Evolutionary conservation across 139 green algal species (phyloP), one percentile per base, ranked within the genome.

Genomic region (Tetratostichococcus sp.): DNA sequence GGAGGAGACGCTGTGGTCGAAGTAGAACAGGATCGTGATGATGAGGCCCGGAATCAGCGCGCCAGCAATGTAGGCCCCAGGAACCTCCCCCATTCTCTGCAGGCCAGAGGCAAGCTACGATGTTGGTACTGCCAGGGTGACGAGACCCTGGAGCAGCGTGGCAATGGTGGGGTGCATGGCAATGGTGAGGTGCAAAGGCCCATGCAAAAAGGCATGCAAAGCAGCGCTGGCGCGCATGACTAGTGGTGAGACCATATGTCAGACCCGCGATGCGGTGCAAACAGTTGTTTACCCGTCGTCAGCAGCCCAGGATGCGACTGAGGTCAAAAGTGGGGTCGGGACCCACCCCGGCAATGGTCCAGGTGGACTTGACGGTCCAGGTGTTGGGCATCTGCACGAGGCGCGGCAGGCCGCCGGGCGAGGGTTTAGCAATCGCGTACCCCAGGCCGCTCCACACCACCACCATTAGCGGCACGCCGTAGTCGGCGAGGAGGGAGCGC

Each of bases 1-100:
- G 1, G 82, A 76, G 19, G 78, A 90, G 4, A 97, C 89, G 65
- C 81, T 93, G 84, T 97, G 92, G 83, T 95, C 92, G 78, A 97
- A 97, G 80, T 88, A 97, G 76, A 96, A 97, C 6, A 97, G 86
- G 2, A 94, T 75, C 0, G 91, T 82, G 66, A 97, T 95, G 69
- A 97, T 82, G 1, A 88, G 28, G 0, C 83, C 93, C 0, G 93
- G 93, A 17, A 97, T 79, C 23, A 93, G 62, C 2, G 93, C 89
- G 16, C 79, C 90, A 1, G 77, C 90, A 30, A 97, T 89, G 74
- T 89, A 88, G 6, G 11, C 14, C 0, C 79, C 79, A 1, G 84
- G 78, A 43, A 97, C 78, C 3, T 86, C 43, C 0, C 43, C 74
- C 82, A 97, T 82, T 30, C 81, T 65, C 84, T 87, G 76, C 62